Base-by-base conservation (phyloP, 805 yeast genomes). In the Teunomyces cretensis region DNA sequence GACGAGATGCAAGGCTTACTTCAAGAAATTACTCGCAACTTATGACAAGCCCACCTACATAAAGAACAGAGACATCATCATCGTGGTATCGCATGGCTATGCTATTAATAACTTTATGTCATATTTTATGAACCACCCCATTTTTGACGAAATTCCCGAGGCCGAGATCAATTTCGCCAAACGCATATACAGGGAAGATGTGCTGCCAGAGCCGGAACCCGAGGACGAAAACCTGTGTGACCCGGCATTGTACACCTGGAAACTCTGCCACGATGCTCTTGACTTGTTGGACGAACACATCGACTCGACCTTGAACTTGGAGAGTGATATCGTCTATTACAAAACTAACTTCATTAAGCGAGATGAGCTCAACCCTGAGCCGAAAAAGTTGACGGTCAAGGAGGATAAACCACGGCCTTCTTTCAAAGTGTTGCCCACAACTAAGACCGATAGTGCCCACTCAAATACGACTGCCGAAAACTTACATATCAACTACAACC, bases 81-180 rank as follows among this genome's bases (percentile, higher is more conserved):
- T 72, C 3, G 67, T 72, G 8, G 63, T 72, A 4, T 58, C 70
- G 37, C 77, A 72, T 45, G 77, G 77, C 5, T 72, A 72, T 52
- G 67, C 62, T 38, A 64, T 70, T 28, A 65, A 65, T 44, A 69
- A 67, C 51, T 60, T 72, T 52, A 52, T 72, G 46, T 56, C 65
- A 32, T 71, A 65, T 47, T 72, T 72, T 51, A 61, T 69, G 42
- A 70, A 64, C 49, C 75, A 70, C 53, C 75, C 77, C 6, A 66
- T 71, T 9, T 72, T 72, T 53, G 69, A 70, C 47, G 77, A 72
- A 48, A 68, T 72, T 15, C 74, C 76, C 2, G 75, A 68, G 47
- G 65, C 70, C 14, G 55, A 57, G 26, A 45, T 70, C 30, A 70
- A 68, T 52, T 64, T 45, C 41, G 75, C 77, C 26, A 36, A 43